These are phyloP conservation scores for Trichoderma oligosporum DNA, from an alignment of 2,329 filamentous ascomycete genomes.

Conservation along the genomic window DNA sequence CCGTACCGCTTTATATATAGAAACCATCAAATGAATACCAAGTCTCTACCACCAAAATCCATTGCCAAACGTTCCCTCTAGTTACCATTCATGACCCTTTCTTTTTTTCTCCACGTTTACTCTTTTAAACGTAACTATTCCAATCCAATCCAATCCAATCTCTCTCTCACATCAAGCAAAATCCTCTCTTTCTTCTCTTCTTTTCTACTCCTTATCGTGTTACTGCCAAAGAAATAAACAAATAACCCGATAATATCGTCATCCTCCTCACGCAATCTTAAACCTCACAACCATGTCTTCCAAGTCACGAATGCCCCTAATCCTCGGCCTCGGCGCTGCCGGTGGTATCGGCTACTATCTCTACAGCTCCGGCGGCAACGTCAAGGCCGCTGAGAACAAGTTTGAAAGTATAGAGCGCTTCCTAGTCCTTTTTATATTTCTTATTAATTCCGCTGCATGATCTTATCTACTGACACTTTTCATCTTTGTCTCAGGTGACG, in stretches of 20 bases:
- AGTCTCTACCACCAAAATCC: neutral
- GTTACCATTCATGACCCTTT: neutral
- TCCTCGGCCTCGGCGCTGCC: slow-evolving; percentile 59
- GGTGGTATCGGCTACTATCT: slow-evolving; percentile 83
- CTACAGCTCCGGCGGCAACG: slow-evolving; percentile 77
- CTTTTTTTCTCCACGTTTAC: neutral
- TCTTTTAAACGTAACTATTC: neutral
- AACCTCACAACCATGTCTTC: slow-evolving; percentile 39
- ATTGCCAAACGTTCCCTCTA: neutral
- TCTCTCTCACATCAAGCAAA: slow-evolving; percentile 10
- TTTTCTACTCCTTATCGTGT: neutral
- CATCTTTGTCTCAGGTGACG: slow-evolving; percentile 59
- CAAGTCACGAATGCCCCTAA: slow-evolving; percentile 44
- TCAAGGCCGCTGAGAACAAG: slow-evolving; percentile 80
- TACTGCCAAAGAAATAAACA: neutral
- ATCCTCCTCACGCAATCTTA: neutral
- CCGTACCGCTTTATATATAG: neutral
- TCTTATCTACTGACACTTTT: neutral
- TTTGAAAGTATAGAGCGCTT: slow-evolving; percentile 64
- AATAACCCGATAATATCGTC: neutral
- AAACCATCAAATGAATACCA: neutral
- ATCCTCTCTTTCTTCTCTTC: neutral
- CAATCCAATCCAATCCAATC: neutral
- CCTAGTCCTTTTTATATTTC: neutral
- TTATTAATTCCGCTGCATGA: too few relatives aligned